phyloP scores from a whole-genome alignment of 2,329 filamentous ascomycete genomes.

The Aureobasidium sp. region DNA sequence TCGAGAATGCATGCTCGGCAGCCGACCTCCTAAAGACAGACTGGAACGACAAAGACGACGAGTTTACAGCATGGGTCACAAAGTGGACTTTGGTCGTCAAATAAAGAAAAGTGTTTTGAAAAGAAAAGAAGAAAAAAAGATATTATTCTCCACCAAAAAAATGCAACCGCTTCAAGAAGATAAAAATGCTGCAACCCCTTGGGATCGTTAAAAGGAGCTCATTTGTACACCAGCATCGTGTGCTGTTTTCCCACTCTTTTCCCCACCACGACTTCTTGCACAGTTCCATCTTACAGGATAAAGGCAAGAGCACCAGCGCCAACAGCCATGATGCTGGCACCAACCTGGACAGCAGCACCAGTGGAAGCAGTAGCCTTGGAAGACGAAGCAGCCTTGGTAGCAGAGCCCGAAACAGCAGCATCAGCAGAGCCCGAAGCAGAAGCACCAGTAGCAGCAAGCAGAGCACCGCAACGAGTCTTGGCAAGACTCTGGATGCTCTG shows the following conservation, averaged over 20 bases:
- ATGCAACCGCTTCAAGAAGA: not conserved
- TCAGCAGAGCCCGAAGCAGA: constrained; percentile 13
- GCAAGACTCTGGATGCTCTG: constrained; percentile 29
- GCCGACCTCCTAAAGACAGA: constrained; percentile 50
- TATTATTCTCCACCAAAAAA: not conserved
- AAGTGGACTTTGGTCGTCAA: constrained; percentile 42
- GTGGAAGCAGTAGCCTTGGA: constrained; percentile 3
- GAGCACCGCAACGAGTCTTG: not conserved
- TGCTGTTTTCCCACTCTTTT: constrained; percentile 1
- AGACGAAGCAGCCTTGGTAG: not conserved
- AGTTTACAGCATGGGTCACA: constrained; percentile 70
- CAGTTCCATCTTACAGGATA: not conserved
- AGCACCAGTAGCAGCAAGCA: not conserved
- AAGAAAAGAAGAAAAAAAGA: not conserved
- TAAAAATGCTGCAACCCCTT: not conserved
- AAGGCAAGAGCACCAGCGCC: constrained; percentile 14
- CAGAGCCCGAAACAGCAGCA: constrained; percentile 4
- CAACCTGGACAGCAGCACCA: constrained; percentile 12
- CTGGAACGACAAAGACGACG: constrained; percentile 63
- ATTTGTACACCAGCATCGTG: not conserved
- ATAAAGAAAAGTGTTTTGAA: not conserved
- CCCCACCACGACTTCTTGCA: not conserved
- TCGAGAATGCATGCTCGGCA: constrained; percentile 51
- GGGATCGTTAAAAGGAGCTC: constrained; percentile 8
- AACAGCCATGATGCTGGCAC: constrained; percentile 10